Conservation (phyloP, 768 basidiomycete species). For the Rhodotorula kratochvilovae region DNA sequence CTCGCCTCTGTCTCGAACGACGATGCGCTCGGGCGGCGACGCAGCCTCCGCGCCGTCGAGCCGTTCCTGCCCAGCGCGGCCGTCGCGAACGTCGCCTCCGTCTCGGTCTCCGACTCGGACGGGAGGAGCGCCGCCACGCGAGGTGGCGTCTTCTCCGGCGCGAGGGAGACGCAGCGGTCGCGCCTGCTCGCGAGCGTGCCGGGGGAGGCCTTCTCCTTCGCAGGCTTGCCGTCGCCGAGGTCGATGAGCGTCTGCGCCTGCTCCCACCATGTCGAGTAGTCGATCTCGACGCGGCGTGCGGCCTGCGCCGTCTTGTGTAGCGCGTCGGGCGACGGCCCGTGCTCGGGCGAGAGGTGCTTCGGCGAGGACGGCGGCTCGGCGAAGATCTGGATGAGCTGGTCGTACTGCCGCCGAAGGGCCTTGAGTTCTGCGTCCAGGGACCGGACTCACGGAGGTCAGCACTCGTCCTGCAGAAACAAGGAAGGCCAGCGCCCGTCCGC, state of each 20-base stretch:
- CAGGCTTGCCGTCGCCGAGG: constrained; percentile 36
- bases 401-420: constrained; percentile 19
- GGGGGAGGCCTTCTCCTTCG: background rate
- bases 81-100: background rate
- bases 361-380: constrained; percentile 8
- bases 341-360: background rate
- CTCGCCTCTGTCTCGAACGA: constrained; percentile 26
- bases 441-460: background rate
- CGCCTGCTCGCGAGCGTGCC: constrained; percentile 17
- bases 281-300: constrained; percentile 28
- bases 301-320: constrained; percentile 6
- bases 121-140: background rate
- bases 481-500: background rate
- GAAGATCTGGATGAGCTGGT: constrained; percentile 16
- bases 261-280: constrained; percentile 40
- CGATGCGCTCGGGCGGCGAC: constrained; percentile 5
- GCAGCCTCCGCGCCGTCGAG: background rate
- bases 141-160: constrained; percentile 5
- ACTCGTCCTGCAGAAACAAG: background rate
- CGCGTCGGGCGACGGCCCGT: background rate
- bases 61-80: background rate
- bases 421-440: constrained; percentile 37
- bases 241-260: constrained; percentile 40
- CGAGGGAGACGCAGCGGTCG: constrained; percentile 32
- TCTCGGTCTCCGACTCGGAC: constrained; percentile 25